Percentiles rank a stretch among this genome's conserved stretches.
phyloP scores from a whole-genome alignment of 1,139 yeast species.

The Candida smagusa region DNA sequence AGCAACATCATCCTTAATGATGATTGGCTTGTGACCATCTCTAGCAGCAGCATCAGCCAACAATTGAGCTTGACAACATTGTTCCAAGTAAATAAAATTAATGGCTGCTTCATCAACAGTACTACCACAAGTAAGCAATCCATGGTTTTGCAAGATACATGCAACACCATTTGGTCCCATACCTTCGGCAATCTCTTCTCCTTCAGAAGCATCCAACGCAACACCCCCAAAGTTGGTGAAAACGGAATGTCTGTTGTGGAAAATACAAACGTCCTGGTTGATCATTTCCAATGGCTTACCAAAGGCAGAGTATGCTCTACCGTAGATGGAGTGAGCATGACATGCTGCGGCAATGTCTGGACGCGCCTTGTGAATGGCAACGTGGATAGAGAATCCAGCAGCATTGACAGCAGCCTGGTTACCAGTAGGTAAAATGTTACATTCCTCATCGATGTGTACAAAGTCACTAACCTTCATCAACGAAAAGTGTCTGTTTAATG shows the following conservation, averaged over 20 bases:
- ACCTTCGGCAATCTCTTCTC: constrained; percentile 61
- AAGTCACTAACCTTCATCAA: constrained; percentile 67
- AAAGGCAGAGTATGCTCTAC: constrained; percentile 72
- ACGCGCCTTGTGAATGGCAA: constrained; percentile 71
- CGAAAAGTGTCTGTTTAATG: constrained; percentile 70
- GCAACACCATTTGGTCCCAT: constrained; percentile 60
- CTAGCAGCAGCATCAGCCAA: constrained; percentile 55
- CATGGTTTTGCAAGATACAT: constrained; percentile 73
- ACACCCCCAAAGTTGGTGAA: constrained; percentile 76
- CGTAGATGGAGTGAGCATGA: constrained; percentile 72
- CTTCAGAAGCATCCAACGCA: constrained; percentile 73
- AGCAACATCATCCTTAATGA: constrained; percentile 66
- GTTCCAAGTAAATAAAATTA: constrained; percentile 60
- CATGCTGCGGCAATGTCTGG: constrained; percentile 83
- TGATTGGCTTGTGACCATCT: constrained; percentile 9
- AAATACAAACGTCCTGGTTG: constrained; percentile 72
- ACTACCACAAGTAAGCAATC: constrained; percentile 69
- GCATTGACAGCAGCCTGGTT: constrained; percentile 65
- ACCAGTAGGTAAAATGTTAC: constrained; percentile 65
- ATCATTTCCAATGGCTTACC: constrained; percentile 75
- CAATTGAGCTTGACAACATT: constrained; percentile 68
- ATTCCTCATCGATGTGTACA: constrained; percentile 73
- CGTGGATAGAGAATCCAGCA: constrained; percentile 80
- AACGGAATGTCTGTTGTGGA: constrained; percentile 65
- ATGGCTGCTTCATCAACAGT: constrained; percentile 86